Percentiles rank a stretch among this genome's conserved stretches.
These are phyloP conservation scores for Sugiyamaella boreocaroliniensis DNA, from an alignment of 805 yeast species.

Conservation along the genomic window DNA sequence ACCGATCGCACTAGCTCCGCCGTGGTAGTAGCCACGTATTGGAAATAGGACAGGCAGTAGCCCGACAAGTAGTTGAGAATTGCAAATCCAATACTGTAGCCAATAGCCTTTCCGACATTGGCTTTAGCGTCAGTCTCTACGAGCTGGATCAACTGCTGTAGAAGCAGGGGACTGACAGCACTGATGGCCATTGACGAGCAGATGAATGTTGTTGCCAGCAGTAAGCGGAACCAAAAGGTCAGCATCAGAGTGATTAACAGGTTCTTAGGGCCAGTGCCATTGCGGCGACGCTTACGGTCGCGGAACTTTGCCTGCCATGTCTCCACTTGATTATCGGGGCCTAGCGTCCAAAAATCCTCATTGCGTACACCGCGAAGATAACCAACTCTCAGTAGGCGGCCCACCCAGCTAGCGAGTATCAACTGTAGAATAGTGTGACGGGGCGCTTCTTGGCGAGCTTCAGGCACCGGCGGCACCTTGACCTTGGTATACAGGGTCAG, in stretches of 20 bases:
- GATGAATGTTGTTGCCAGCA: background rate
- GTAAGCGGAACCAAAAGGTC: background rate
- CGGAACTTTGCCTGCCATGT: background rate
- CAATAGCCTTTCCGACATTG: slow-evolving; percentile 23
- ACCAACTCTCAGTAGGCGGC: background rate
- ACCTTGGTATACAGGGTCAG: too few species aligned
- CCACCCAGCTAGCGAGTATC: background rate
- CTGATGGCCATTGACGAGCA: background rate
- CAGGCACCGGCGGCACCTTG: background rate
- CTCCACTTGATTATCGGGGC: background rate
- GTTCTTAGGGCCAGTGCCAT: background rate
- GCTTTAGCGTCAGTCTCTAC: background rate
- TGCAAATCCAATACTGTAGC: slow-evolving; percentile 66
- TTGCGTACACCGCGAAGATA: background rate
- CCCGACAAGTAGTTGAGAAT: slow-evolving; percentile 55
- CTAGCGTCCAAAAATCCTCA: background rate
- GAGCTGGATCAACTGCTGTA: background rate
- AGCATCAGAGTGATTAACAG: background rate
- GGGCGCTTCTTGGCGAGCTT: background rate
- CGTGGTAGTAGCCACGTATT: slow-evolving; percentile 38
- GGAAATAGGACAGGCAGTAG: slow-evolving; percentile 55
- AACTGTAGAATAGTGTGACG: background rate
- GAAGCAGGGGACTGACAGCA: background rate
- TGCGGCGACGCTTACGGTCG: background rate
- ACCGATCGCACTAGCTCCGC: slow-evolving; percentile 59